A percentile compares a stretch with the other conserved stretches of the same genome.
These are phyloP conservation scores for Atkinsonella hypoxylon DNA, from an alignment of 2,329 filamentous ascomycete species.

Conservation along the genomic window DNA sequence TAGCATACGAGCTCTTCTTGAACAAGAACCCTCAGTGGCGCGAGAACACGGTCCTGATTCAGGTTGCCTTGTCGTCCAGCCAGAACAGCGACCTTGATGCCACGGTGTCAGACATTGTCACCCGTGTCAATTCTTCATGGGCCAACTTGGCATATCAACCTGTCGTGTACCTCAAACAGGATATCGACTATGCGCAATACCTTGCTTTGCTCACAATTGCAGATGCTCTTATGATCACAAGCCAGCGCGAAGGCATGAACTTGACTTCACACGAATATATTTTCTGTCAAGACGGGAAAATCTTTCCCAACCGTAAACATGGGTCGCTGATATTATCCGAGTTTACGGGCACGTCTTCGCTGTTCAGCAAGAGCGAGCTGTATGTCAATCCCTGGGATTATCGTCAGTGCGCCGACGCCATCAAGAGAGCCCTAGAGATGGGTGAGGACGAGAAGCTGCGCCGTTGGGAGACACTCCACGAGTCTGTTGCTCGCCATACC, in stretches of 20 bases:
- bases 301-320: conserved; percentile 59
- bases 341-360: conserved; percentile 81
- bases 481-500: conserved; percentile 67
- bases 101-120: conserved; percentile 86
- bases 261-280: conserved; percentile 90
- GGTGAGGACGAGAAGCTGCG: conserved; percentile 56
- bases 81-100: conserved; percentile 82
- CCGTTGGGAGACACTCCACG: conserved; percentile 63
- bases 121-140: conserved; percentile 82
- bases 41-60: conserved; percentile 79
- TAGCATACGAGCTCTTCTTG: conserved; percentile 86
- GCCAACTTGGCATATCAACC: conserved; percentile 87
- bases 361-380: conserved; percentile 72
- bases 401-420: conserved; percentile 72
- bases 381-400: conserved; percentile 96
- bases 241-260: conserved; percentile 95
- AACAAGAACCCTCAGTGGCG: conserved; percentile 88
- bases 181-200: conserved; percentile 86
- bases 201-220: conserved; percentile 83
- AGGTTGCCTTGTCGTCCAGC: conserved; percentile 82
- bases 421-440: conserved; percentile 77
- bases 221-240: conserved; percentile 88
- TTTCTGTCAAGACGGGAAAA: conserved; percentile 78
- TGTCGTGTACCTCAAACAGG: conserved; percentile 86
- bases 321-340: conserved; percentile 87